Conservation (phyloP, 2,329 filamentous ascomycete species). For the Colletotrichum nymphaeae region DNA sequence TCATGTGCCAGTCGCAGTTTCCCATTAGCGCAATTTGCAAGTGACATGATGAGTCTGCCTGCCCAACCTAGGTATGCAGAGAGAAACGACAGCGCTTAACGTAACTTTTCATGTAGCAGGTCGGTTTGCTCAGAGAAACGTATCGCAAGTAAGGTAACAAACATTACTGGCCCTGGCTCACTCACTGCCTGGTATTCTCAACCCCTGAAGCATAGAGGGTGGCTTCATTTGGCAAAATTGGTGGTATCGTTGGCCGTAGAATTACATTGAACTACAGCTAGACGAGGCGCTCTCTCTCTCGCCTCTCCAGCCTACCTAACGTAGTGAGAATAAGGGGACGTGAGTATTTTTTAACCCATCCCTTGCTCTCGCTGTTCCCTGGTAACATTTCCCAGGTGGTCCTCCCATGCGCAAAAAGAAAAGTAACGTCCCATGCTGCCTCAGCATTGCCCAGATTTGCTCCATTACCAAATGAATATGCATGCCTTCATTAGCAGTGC, state of each 20-base stretch:
- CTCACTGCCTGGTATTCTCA: no score
- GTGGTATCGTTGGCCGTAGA: not conserved
- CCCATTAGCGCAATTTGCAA: not conserved
- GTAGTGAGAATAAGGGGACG: not conserved
- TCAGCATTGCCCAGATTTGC: constrained; percentile 11
- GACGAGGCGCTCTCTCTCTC: not conserved
- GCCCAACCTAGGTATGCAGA: no score
- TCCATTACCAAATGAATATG: constrained; percentile 11
- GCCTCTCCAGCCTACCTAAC: constrained; percentile 1
- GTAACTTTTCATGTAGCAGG: not conserved
- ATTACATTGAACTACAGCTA: constrained; percentile 20
- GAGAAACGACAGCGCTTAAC: no score
- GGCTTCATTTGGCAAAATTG: not conserved
- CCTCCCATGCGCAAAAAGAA: not conserved
- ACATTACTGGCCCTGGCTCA: no score
- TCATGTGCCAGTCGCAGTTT: not conserved
- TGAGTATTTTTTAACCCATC: not conserved
- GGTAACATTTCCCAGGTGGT: not conserved
- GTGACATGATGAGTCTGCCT: not conserved
- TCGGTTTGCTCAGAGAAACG: not conserved
- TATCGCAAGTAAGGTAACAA: no score
- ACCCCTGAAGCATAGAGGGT: no score
- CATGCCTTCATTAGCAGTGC: constrained; percentile 34
- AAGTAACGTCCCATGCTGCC: constrained; percentile 12
- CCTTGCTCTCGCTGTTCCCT: not conserved